These are phyloP conservation scores for Reutealis trisperma DNA, from an alignment of 345 rosid genomes.

Conservation along the genomic window DNA sequence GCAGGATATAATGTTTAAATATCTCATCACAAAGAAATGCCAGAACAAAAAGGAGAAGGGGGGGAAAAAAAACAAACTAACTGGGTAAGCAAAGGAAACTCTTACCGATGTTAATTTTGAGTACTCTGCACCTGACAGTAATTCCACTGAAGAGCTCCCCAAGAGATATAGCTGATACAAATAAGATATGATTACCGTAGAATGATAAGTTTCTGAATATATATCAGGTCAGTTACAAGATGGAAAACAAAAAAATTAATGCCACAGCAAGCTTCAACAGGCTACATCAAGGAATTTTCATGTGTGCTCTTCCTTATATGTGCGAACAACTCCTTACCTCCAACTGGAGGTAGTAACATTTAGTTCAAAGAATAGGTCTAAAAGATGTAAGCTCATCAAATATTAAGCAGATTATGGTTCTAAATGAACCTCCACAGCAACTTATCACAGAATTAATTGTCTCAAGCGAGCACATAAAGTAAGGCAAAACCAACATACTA, in stretches of 20 bases:
- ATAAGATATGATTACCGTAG: slow-evolving; percentile 9
- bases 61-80: background rate
- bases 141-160: slow-evolving; percentile 81
- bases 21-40: slow-evolving; percentile 10
- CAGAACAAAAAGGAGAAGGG: background rate
- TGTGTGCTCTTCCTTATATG: too few relatives aligned
- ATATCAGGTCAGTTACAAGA: background rate
- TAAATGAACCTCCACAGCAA: background rate
- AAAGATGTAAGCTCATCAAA: background rate
- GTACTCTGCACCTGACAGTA: slow-evolving; percentile 88
- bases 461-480: background rate
- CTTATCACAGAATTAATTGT: background rate
- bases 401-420: too few relatives aligned
- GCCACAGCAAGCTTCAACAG: background rate
- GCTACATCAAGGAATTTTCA: too few relatives aligned
- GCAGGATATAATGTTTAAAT: slow-evolving; percentile 6
- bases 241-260: slow-evolving; percentile 5
- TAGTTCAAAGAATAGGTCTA: background rate
- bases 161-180: slow-evolving; percentile 73
- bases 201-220: slow-evolving; percentile 4
- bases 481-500: background rate
- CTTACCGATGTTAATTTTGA: slow-evolving; percentile 92
- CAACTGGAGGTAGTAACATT: background rate
- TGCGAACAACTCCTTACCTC: too few relatives aligned
- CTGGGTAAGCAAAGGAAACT: slow-evolving; percentile 42